phyloP scores from a whole-genome alignment of 2,329 filamentous ascomycete genomes.

The Keithomyces neogunnii region DNA sequence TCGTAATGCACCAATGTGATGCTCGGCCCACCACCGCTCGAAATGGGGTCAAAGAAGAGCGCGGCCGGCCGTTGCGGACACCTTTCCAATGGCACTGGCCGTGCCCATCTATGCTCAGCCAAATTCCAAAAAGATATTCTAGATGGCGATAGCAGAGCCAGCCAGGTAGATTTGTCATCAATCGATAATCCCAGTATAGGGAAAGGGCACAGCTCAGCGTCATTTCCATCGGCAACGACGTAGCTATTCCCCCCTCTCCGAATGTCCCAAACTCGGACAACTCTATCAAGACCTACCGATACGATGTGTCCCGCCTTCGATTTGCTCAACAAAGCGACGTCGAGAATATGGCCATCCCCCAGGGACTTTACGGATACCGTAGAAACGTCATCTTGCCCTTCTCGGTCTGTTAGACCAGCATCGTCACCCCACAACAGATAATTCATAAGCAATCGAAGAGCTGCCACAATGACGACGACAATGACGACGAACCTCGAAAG shows the following conservation, averaged over 20 bases:
- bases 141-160: slow-evolving; percentile 54
- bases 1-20: slow-evolving; percentile 57
- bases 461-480: slow-evolving; percentile 53
- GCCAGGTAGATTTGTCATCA: slow-evolving; percentile 54
- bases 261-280: slow-evolving; percentile 58
- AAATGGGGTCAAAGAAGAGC: slow-evolving; percentile 51
- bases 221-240: slow-evolving; percentile 30
- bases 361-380: slow-evolving; percentile 53
- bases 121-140: slow-evolving; percentile 56
- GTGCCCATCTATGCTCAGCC: slow-evolving; percentile 44
- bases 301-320: slow-evolving; percentile 57
- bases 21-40: slow-evolving; percentile 28
- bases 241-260: slow-evolving; percentile 35
- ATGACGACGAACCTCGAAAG: slow-evolving; percentile 51
- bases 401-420: slow-evolving; percentile 34
- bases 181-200: slow-evolving; percentile 56
- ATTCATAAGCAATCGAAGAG: slow-evolving; percentile 63
- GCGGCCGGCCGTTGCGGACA: slow-evolving; percentile 48
- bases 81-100: slow-evolving; percentile 42
- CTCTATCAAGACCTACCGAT: slow-evolving; percentile 62
- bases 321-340: slow-evolving; percentile 57
- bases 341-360: slow-evolving; percentile 55
- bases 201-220: slow-evolving; percentile 38
- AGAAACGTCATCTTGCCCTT: slow-evolving; percentile 35
- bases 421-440: slow-evolving; percentile 63